phyloP scores from a whole-genome alignment of 805 yeast species.

The Candida loeiensis region DNA sequence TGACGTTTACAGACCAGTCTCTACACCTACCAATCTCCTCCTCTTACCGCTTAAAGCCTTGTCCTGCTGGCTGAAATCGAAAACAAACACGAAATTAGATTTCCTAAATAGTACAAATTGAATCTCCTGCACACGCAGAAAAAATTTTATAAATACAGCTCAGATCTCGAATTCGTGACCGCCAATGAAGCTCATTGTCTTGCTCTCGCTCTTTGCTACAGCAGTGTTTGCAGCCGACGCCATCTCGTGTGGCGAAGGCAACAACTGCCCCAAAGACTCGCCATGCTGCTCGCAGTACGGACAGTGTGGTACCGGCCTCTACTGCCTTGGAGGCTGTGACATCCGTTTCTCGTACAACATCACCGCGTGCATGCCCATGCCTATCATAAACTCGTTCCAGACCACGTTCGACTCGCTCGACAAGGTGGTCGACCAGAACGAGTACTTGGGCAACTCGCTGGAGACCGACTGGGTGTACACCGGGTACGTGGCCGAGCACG shows the following conservation, averaged over 20 bases:
- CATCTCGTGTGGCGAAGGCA: constrained; percentile 48
- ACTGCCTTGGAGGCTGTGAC: constrained; percentile 88
- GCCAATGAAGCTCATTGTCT: background rate
- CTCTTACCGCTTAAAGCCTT: no score
- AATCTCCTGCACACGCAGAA: background rate
- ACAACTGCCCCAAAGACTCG: constrained; percentile 65
- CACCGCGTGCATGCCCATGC: constrained; percentile 82
- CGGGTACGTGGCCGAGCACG: constrained; percentile 49
- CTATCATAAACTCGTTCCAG: constrained; percentile 55
- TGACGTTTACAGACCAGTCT: no score
- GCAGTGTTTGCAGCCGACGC: constrained; percentile 11
- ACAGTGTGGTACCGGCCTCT: constrained; percentile 69
- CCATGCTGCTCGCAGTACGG: constrained; percentile 90
- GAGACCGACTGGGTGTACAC: constrained; percentile 68
- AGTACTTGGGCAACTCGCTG: constrained; percentile 68
- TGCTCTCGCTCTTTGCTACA: constrained; percentile 6
- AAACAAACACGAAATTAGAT: constrained; percentile 1
- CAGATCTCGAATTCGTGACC: background rate
- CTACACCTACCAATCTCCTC: no score
- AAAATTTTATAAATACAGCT: background rate
- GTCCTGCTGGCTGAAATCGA: no score
- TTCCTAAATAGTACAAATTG: constrained; percentile 1
- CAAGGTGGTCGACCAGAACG: constrained; percentile 21
- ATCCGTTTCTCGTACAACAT: constrained; percentile 62
- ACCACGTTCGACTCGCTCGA: constrained; percentile 40